These are phyloP conservation scores for Lichtheimia corymbifera DNA, from an alignment of 371 early-diverging fungal genomes.

Conservation along the genomic window DNA sequence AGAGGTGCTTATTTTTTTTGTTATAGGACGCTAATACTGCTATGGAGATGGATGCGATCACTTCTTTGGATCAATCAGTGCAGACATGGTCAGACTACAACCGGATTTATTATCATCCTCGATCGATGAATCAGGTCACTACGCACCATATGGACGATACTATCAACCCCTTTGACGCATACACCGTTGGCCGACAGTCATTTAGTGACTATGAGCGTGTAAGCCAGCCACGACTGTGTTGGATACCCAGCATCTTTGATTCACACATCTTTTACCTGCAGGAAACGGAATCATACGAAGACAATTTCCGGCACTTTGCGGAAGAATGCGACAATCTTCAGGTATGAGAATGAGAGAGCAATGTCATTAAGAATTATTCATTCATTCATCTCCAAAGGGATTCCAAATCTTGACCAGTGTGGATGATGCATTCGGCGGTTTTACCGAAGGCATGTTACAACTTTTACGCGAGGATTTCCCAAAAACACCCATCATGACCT, in stretches of 20 bases:
- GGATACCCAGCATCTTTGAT: not conserved
- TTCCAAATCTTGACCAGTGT: slow-evolving; percentile 79
- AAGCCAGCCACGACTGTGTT: slow-evolving; percentile 25
- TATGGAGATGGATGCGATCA: slow-evolving; percentile 27
- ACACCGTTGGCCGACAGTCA: slow-evolving; percentile 70
- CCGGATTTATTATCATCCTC: slow-evolving; percentile 74
- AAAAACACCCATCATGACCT: slow-evolving; percentile 70
- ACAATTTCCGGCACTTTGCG: slow-evolving; percentile 72
- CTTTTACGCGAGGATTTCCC: slow-evolving; percentile 76
- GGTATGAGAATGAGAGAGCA: slow-evolving; percentile 18
- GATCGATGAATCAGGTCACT: slow-evolving; percentile 61
- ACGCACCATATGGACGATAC: slow-evolving; percentile 68
- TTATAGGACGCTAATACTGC: slow-evolving; percentile 11
- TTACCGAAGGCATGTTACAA: slow-evolving; percentile 63
- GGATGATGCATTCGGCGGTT: slow-evolving; percentile 79
- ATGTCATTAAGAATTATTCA: not conserved
- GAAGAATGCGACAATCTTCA: slow-evolving; percentile 88
- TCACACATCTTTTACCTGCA: slow-evolving; percentile 5
- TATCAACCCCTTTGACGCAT: slow-evolving; percentile 71
- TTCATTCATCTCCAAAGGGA: slow-evolving; percentile 45
- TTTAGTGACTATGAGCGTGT: slow-evolving; percentile 60
- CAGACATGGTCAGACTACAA: slow-evolving; percentile 84
- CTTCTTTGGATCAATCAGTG: slow-evolving; percentile 38
- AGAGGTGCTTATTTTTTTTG: not conserved
- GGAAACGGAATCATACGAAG: slow-evolving; percentile 70